These are phyloP conservation scores for Fusarium ambrosium DNA, from an alignment of 2,329 filamentous ascomycete species.

Conservation along the genomic window DNA sequence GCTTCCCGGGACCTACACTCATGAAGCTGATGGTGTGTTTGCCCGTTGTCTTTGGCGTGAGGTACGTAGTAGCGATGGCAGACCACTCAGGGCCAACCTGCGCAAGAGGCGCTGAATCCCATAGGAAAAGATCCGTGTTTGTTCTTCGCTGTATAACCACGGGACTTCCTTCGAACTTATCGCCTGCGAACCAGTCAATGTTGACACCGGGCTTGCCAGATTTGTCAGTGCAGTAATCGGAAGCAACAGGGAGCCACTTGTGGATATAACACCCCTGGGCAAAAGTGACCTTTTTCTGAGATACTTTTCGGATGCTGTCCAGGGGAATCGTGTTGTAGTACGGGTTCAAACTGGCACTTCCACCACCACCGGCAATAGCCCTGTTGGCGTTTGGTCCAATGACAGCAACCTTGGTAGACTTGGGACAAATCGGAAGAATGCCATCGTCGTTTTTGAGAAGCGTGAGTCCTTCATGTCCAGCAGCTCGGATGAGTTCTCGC, in stretches of 20 bases:
- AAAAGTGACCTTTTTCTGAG: slow-evolving; percentile 69
- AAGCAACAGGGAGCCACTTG: slow-evolving; percentile 48
- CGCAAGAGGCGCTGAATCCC: slow-evolving; percentile 75
- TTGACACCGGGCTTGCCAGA: slow-evolving; percentile 71
- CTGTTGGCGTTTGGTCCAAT: slow-evolving; percentile 78
- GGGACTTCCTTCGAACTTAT: slow-evolving; percentile 71
- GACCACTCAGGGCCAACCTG: slow-evolving; percentile 75
- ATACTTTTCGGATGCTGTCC: slow-evolving; percentile 70
- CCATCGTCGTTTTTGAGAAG: slow-evolving; percentile 73
- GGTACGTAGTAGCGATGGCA: slow-evolving; percentile 70
- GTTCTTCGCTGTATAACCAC: slow-evolving; percentile 69
- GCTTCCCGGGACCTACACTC: slow-evolving; percentile 73
- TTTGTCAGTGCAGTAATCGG: slow-evolving; percentile 45
- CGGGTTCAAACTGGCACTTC: slow-evolving; percentile 76
- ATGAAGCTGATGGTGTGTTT: slow-evolving; percentile 77
- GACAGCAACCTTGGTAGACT: slow-evolving; percentile 71
- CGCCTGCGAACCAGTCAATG: slow-evolving; percentile 75
- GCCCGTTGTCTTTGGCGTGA: slow-evolving; percentile 71
- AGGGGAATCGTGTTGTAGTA: slow-evolving; percentile 75
- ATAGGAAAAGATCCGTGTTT: slow-evolving; percentile 77
- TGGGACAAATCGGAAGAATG: slow-evolving; percentile 70
- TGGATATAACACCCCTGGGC: slow-evolving; percentile 55
- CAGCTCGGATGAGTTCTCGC: slow-evolving; percentile 69
- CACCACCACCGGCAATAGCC: slow-evolving; percentile 76
- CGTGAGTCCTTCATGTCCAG: slow-evolving; percentile 73